Percentiles rank a stretch among this genome's conserved stretches.
Evolutionary conservation across 805 yeast species (phyloP).

Genomic region (Saturnispora zaruensis): DNA sequence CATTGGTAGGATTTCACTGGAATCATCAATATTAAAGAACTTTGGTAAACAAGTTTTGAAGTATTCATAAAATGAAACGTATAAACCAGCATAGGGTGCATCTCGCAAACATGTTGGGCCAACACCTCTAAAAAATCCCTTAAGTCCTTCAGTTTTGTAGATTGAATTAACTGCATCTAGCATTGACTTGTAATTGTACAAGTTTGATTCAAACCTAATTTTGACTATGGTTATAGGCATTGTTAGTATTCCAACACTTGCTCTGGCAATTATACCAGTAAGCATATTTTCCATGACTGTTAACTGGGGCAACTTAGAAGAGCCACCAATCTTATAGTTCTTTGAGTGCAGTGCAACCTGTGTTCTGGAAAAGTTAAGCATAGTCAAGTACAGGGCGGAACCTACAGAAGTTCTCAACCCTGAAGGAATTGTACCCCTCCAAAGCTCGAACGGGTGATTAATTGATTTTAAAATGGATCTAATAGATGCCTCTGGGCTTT

Average conservation of each 20-base stretch:
- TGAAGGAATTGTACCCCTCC: constrained; percentile 94
- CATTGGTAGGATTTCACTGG: constrained; percentile 13
- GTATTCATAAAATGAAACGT: constrained; percentile 77
- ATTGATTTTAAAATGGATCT: constrained; percentile 32
- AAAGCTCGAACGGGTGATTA: constrained; percentile 42
- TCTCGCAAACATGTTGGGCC: constrained; percentile 83
- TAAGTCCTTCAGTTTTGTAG: constrained; percentile 40
- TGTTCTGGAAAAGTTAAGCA: constrained; percentile 54
- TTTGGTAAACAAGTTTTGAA: constrained; percentile 50
- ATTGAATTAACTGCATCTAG: constrained; percentile 52
- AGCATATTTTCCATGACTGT: constrained; percentile 59
- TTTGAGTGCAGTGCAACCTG: not conserved
- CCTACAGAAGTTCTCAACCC: constrained; percentile 87
- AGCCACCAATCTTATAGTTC: constrained; percentile 2
- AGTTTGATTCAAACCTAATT: constrained; percentile 78
- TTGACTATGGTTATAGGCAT: constrained; percentile 94
- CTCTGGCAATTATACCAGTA: constrained; percentile 74
- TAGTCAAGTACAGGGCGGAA: constrained; percentile 74
- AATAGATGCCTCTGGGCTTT: constrained; percentile 31
- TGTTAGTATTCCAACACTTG: constrained; percentile 72
- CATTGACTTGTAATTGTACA: constrained; percentile 62
- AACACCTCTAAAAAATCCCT: constrained; percentile 80
- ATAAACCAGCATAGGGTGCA: constrained; percentile 94
- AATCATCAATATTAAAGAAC: constrained; percentile 20
- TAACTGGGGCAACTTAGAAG: constrained; percentile 59